phyloP scores from a whole-genome alignment of 108 stramenopile species.

The Ochromonas danica region DNA sequence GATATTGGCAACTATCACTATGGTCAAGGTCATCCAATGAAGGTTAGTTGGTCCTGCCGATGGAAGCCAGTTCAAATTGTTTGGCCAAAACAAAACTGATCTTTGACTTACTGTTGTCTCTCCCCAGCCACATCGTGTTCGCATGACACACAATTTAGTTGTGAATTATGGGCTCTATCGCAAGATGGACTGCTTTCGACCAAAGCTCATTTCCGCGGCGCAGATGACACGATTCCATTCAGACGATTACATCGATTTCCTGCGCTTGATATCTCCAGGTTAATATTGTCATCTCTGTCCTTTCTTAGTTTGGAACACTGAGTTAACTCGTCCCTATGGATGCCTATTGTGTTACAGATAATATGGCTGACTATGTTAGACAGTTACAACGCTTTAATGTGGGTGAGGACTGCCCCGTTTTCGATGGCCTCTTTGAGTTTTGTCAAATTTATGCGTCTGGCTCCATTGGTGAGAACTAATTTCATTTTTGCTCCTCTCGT shows the following conservation, averaged over 20 bases:
- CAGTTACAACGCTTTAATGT: slow-evolving; percentile 85
- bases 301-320: too few relatives aligned
- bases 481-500: neutral
- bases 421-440: slow-evolving; percentile 97
- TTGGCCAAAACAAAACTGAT: neutral
- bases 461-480: slow-evolving; percentile 67
- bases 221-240: slow-evolving; percentile 96
- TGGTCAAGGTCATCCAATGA: slow-evolving; percentile 92
- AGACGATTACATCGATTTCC: slow-evolving; percentile 99
- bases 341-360: slow-evolving; percentile 59
- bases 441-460: slow-evolving; percentile 93
- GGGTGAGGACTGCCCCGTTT: slow-evolving; percentile 99
- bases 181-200: slow-evolving; percentile 94
- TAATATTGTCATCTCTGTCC: neutral
- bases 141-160: slow-evolving; percentile 98
- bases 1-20: slow-evolving; percentile 98
- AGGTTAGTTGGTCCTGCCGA: slow-evolving; percentile 5
- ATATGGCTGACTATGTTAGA: slow-evolving; percentile 84
- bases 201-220: slow-evolving; percentile 82
- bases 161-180: slow-evolving; percentile 97
- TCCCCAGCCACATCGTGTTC: slow-evolving; percentile 87
- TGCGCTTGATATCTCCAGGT: slow-evolving; percentile 84
- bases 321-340: too few relatives aligned
- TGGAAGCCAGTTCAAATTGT: neutral
- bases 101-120: neutral